Base-by-base conservation (phyloP, 257 asterid species). In the Rehmannia glutinosa region DNA sequence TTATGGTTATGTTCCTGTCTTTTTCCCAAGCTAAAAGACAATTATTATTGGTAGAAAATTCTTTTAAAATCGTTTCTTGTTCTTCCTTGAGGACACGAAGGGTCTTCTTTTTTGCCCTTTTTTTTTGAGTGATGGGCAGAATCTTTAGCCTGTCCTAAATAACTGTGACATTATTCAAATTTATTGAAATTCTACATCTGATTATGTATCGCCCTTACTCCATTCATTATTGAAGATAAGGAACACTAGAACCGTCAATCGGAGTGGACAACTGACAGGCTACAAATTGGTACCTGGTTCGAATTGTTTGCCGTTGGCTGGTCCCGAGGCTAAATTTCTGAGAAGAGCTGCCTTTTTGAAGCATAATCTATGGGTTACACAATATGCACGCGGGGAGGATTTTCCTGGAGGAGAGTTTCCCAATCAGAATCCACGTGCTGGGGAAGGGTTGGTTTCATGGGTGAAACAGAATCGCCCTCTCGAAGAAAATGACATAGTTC, bases 381-480 rank as follows among this genome's bases (percentile, higher is more conserved):
- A 80, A 66, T 92, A 78, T 79, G 87, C 96, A 49, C 87, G 79
- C 9, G 97, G 96, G 45, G 96, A 92, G 82, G 96, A 86, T 77
- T 90, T 92, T 71, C 98, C 98, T 1, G 98, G 98, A 16, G 98
- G 96, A 64, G 98, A 92, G 79, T 92, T 92, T 71, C 98, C 97
- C 56, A 92, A 92, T 78, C 98, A 92, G 82, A 92, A 92, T 74
- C 98, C 98, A 17, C 98, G 98, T 53, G 90, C 68, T 62, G 95
- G 98, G 21, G 98, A 92, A 80, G 98, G 98, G 24, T 71, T 92
- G 78, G 93, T 81, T 80, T 92, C 98, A 1, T 92, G 97, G 96
- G 97, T 92, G 38, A 86, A 87, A 83, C 83, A 83, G 61, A 87
- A 92, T 17, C 95, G 98, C 21, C 67, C 95, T 59, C 76, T 92